Percentiles rank a stretch among this genome's conserved stretches.
Conservation (phyloP, 2,329 filamentous ascomycete species). For the Geoglossum cookeanum region DNA sequence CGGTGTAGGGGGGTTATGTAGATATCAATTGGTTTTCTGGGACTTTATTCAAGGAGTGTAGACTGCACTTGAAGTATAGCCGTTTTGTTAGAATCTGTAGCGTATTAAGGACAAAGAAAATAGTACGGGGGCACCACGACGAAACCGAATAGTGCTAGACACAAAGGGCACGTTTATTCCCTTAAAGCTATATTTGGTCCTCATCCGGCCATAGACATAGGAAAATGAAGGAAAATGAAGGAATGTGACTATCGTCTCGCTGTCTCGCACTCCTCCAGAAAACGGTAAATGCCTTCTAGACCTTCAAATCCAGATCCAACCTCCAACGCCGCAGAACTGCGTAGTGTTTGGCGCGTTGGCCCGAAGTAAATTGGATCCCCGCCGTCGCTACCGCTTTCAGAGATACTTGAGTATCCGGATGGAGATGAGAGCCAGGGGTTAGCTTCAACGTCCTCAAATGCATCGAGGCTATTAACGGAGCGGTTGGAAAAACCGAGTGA, state of each 20-base stretch:
- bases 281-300: constrained; percentile 42
- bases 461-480: constrained; percentile 21
- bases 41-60: no score
- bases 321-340: neutral
- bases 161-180: no score
- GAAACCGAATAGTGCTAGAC: no score
- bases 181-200: no score
- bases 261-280: constrained; percentile 43
- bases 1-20: no score
- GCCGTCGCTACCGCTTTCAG: constrained; percentile 31
- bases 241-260: constrained; percentile 19
- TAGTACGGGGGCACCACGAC: no score
- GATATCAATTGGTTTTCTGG: no score
- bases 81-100: no score
- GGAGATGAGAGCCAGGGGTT: constrained; percentile 35
- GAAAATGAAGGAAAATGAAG: neutral
- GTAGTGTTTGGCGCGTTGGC: constrained; percentile 6
- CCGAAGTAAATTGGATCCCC: constrained; percentile 4
- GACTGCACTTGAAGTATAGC: no score
- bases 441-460: constrained; percentile 22
- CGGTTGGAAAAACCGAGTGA: constrained; percentile 20
- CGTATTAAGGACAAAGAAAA: no score
- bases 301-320: constrained; percentile 11
- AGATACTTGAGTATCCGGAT: constrained; percentile 38
- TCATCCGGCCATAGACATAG: neutral